Conservation (phyloP, 2,329 filamentous ascomycete genomes). For the Talaromyces sp. region DNA sequence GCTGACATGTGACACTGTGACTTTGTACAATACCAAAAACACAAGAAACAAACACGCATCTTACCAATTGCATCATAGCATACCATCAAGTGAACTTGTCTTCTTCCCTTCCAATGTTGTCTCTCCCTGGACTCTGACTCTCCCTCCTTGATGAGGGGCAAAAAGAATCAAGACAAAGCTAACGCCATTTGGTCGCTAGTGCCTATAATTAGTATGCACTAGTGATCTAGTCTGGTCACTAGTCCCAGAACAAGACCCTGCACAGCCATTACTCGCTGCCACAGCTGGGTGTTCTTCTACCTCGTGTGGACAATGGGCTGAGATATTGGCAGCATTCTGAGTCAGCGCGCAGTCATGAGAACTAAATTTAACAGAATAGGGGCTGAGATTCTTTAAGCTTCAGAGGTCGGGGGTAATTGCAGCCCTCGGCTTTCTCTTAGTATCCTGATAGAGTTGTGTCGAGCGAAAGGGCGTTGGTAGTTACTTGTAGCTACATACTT, state of each 20-base stretch:
- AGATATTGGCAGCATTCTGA: not conserved
- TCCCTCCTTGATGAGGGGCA: conserved; percentile 3
- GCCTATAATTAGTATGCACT: conserved; percentile 10
- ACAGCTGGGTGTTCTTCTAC: conserved; percentile 1
- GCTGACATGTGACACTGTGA: not conserved
- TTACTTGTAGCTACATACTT: not conserved
- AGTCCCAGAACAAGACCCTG: not conserved
- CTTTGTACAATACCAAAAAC: not conserved
- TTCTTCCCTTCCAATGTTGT: not conserved
- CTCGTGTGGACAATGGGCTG: not conserved
- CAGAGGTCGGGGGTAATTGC: not conserved
- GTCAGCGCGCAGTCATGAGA: not conserved
- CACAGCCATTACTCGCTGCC: conserved; percentile 6
- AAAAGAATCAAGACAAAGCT: conserved; percentile 3
- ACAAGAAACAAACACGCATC: not conserved
- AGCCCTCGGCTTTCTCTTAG: not conserved
- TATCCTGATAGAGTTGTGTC: not conserved
- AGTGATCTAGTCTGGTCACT: not conserved
- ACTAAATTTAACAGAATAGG: not conserved
- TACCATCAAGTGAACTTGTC: not conserved
- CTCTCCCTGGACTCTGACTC: not conserved
- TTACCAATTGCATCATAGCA: not conserved
- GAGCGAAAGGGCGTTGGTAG: not conserved
- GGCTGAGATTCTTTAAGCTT: not conserved
- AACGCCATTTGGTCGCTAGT: conserved; percentile 4